phyloP scores from a whole-genome alignment of 192 early-diverging fungal genomes.

The Lunasporangiospora selenospora region DNA sequence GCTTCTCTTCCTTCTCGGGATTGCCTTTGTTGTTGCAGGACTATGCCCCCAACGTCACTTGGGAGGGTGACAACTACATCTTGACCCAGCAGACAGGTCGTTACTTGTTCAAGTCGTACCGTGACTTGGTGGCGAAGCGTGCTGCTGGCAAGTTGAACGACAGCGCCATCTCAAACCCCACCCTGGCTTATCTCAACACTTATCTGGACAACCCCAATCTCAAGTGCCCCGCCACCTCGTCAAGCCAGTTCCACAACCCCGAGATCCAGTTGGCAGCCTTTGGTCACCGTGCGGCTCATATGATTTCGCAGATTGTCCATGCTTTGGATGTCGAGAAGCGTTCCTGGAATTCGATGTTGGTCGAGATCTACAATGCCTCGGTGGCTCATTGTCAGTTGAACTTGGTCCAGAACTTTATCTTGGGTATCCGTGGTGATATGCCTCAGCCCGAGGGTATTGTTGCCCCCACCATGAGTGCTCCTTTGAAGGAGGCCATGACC shows the following conservation, averaged over 20 bases:
- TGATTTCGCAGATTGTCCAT: slow-evolving; percentile 67
- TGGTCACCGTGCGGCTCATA: slow-evolving; percentile 73
- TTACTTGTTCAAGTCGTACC: slow-evolving; percentile 76
- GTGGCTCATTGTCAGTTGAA: slow-evolving; percentile 83
- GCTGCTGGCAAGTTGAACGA: slow-evolving; percentile 53
- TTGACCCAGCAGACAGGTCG: slow-evolving; percentile 86
- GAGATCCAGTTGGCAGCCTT: slow-evolving; percentile 73
- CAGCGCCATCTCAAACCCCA: slow-evolving; percentile 49
- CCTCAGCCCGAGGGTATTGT: slow-evolving; percentile 41
- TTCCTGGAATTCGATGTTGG: slow-evolving; percentile 78
- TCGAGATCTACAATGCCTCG: slow-evolving; percentile 76
- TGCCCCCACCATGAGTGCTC: slow-evolving; percentile 38
- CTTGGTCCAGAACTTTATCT: slow-evolving; percentile 75
- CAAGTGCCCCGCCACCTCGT: slow-evolving; percentile 58
- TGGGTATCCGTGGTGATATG: slow-evolving; percentile 57
- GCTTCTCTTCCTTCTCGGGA: slow-evolving; percentile 78
- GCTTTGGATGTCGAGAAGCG: slow-evolving; percentile 66
- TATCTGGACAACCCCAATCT: slow-evolving; percentile 63
- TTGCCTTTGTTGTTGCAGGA: slow-evolving; percentile 72
- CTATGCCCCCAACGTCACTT: slow-evolving; percentile 76
- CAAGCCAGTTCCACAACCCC: slow-evolving; percentile 64
- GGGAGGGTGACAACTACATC: slow-evolving; percentile 89
- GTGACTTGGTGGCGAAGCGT: slow-evolving; percentile 58
- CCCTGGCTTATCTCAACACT: slow-evolving; percentile 51
- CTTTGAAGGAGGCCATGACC: slow-evolving; percentile 53